A percentile compares a stretch with the other conserved stretches of the same genome.
phyloP scores from a whole-genome alignment of 495 filamentous ascomycete genomes.

The Cercophora newfieldiana region DNA sequence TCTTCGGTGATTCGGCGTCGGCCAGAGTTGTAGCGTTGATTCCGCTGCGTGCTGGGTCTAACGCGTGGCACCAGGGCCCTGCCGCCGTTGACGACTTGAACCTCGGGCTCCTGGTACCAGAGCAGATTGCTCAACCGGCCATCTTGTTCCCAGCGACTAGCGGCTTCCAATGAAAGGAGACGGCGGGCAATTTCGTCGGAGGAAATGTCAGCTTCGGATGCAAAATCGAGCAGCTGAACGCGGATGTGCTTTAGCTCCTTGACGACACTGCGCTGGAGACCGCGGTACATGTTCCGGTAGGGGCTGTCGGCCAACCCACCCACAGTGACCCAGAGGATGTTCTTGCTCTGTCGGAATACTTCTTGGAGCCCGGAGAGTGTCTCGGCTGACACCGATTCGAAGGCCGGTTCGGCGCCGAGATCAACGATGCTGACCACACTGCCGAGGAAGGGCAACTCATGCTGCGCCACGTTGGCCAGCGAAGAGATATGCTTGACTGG shows the following conservation, averaged over 20 bases:
- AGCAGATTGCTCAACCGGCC: constrained; percentile 3
- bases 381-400: constrained; percentile 4
- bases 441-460: constrained; percentile 12
- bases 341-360: constrained; percentile 17
- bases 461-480: neutral
- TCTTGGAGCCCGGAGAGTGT: neutral
- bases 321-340: constrained; percentile 10
- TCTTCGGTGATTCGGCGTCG: constrained; percentile 6
- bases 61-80: constrained; percentile 12
- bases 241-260: constrained; percentile 13
- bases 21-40: constrained; percentile 12
- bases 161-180: constrained; percentile 8
- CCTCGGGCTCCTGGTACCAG: constrained; percentile 12
- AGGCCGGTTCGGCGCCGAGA: constrained; percentile 5
- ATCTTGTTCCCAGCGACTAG: constrained; percentile 9
- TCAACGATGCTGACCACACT: constrained; percentile 11
- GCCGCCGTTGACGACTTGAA: neutral
- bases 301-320: constrained; percentile 8
- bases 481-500: constrained; percentile 2
- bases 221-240: constrained; percentile 12
- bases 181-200: neutral
- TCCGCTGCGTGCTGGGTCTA: constrained; percentile 2
- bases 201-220: neutral
- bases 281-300: constrained; percentile 15
- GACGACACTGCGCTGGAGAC: constrained; percentile 14